Evolutionary conservation across 2,329 filamentous ascomycete species (phyloP), one percentile per base, ranked within the genome.

Genomic region (Monosporascus sp.): DNA sequence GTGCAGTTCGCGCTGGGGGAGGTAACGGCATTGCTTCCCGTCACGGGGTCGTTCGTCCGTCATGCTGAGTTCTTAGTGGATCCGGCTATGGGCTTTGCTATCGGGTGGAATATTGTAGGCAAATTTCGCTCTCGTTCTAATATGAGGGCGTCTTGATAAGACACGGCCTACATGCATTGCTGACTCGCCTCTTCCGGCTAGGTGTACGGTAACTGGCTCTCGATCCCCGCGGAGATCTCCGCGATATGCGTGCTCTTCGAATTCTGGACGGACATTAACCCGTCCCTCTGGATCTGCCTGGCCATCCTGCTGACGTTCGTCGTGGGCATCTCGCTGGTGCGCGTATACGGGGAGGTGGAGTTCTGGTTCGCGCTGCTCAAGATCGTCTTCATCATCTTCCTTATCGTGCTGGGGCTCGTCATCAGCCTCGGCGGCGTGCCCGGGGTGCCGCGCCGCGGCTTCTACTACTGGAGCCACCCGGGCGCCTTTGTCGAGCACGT

Each of bases 401-500:
- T 88, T 54, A 81, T 84, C 60, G 75, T 86, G 50, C 78, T 85
- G 59, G 80, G 81, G 15, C 69, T 87, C 31, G 74, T 86, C 53
- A 82, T 87, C 60, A 79, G 84, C 61, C 74, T 86, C 1, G 84
- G 84, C 31, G 84, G 83, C 47, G 75, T 82, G 2, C 78, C 83
- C 0, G 80, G 81, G 4, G 77, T 77, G 0, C 74, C 79, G 20
- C 73, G 79, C 5, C 76, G 84, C 50, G 87, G 87, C 2, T 89
- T 89, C 67, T 70, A 75, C 39, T 89, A 88, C 68, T 91, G 87
- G 88, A 79, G 74, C 50, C 69, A 83, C 35, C 87, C 87, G 0
- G 86, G 85, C 1, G 82, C 85, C 0, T 86, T 88, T 60, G 82
- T 85, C 36, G 80, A 86, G 60, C 82, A 86, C 62, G 78, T 88